These are phyloP conservation scores for Cordyceps sp. DNA, from an alignment of 2,329 filamentous ascomycete species.

Conservation along the genomic window DNA sequence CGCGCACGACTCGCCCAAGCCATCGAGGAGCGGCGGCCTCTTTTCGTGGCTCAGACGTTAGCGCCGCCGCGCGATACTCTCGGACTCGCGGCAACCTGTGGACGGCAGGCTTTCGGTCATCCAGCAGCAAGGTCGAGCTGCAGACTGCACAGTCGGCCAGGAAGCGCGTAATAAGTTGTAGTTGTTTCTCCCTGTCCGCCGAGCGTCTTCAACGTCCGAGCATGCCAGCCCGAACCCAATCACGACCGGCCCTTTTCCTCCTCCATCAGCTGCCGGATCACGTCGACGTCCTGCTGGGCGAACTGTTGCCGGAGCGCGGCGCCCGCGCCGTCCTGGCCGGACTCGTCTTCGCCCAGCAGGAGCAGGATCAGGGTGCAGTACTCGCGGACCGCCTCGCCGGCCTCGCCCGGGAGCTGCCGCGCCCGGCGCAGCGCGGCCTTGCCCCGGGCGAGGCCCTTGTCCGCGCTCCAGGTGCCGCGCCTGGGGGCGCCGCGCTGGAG, in stretches of 20 bases:
- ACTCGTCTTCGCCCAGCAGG: slow-evolving; percentile 19
- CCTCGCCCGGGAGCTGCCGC: slow-evolving; percentile 30
- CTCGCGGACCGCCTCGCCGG: slow-evolving; percentile 42
- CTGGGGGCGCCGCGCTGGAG: slow-evolving; percentile 17
- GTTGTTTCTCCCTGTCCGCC: background rate
- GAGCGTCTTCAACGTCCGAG: background rate
- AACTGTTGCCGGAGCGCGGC: slow-evolving; percentile 26
- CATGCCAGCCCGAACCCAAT: background rate
- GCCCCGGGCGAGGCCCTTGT: slow-evolving; percentile 39
- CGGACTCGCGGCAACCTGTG: background rate
- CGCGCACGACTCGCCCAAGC: slow-evolving; percentile 10
- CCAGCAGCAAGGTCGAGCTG: too few relatives aligned
- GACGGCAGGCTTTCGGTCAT: background rate
- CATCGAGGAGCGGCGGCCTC: slow-evolving; percentile 20
- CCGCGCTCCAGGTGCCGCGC: slow-evolving; percentile 35
- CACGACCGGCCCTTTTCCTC: slow-evolving; percentile 19
- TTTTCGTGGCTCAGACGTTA: slow-evolving; percentile 27
- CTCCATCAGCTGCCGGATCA: slow-evolving; percentile 31
- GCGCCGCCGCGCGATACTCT: background rate
- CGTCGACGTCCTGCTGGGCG: slow-evolving; percentile 27
- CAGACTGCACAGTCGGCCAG: too few relatives aligned
- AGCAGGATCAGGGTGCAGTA: slow-evolving; percentile 40
- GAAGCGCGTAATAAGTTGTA: too few relatives aligned
- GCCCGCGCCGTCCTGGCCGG: slow-evolving; percentile 12
- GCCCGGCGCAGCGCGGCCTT: slow-evolving; percentile 34